Evolutionary conservation across 2,329 filamentous ascomycete genomes (phyloP).

Genomic region (Aschersonia sp.): DNA sequence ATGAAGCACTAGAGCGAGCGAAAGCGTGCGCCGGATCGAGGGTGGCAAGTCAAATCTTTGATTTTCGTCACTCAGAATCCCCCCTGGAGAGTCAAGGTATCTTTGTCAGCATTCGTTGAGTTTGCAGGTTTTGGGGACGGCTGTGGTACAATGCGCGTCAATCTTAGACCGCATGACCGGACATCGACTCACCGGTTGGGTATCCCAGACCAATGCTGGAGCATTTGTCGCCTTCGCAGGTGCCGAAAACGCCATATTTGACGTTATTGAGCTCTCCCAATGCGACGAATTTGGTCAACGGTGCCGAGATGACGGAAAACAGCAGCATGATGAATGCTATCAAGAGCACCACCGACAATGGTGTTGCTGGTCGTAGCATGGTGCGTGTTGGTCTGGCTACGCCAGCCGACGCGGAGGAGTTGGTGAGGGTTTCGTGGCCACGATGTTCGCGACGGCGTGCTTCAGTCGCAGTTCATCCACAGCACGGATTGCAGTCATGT

Average conservation of each 20-base stretch:
- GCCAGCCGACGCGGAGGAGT: not conserved
- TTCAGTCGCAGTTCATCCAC: too few relatives aligned
- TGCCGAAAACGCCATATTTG: slow-evolving; percentile 88
- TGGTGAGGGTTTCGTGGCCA: not conserved
- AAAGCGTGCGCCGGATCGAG: slow-evolving; percentile 49
- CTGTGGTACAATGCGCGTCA: not conserved
- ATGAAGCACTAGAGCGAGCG: slow-evolving; percentile 81
- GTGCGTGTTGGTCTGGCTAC: slow-evolving; percentile 13
- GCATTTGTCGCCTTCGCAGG: slow-evolving; percentile 55
- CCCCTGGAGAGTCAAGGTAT: not conserved
- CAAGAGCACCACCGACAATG: slow-evolving; percentile 73
- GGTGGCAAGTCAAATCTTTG: slow-evolving; percentile 41
- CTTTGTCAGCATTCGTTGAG: not conserved
- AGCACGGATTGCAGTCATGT: too few relatives aligned
- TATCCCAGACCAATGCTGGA: slow-evolving; percentile 66
- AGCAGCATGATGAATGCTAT: slow-evolving; percentile 75
- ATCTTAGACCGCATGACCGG: not conserved
- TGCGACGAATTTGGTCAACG: slow-evolving; percentile 73
- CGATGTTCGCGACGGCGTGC: not conserved
- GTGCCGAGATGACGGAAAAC: slow-evolving; percentile 79
- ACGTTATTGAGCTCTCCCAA: slow-evolving; percentile 64
- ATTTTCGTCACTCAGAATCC: slow-evolving; percentile 10
- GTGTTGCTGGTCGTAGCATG: slow-evolving; percentile 87
- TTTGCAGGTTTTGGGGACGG: too few relatives aligned
- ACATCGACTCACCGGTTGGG: slow-evolving; percentile 39